A percentile compares a stretch with the other conserved stretches of the same genome.
Evolutionary conservation across 202 grass and related monocot genomes (phyloP).

Genomic region (Eragrostis tef): DNA sequence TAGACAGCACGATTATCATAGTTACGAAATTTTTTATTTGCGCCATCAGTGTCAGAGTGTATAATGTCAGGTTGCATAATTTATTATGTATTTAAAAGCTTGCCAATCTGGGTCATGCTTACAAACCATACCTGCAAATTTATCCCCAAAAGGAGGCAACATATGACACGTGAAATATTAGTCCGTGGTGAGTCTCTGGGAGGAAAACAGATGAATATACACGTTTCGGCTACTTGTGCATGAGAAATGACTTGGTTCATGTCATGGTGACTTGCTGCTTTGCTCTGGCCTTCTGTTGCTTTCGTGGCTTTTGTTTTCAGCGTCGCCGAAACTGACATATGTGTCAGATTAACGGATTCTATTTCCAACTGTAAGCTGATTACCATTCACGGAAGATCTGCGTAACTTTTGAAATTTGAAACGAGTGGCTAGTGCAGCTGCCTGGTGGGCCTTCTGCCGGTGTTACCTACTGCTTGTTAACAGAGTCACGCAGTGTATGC

Average conservation of each 20-base stretch:
- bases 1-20: slow-evolving; percentile 35
- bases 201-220: not conserved
- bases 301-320: not conserved
- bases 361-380: not conserved
- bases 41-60: slow-evolving; percentile 9
- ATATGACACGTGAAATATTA: not conserved
- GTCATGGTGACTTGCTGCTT: not conserved
- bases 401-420: not conserved
- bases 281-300: not conserved
- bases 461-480: no score
- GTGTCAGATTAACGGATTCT: not conserved
- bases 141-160: not conserved
- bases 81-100: slow-evolving; percentile 6
- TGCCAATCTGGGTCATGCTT: not conserved
- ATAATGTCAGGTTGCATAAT: slow-evolving; percentile 8
- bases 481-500: no score
- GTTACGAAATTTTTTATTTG: slow-evolving; percentile 13
- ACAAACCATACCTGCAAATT: not conserved
- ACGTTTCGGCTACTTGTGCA: not conserved
- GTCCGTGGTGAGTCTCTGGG: not conserved
- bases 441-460: no score
- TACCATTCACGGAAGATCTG: not conserved
- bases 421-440: not conserved
- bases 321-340: not conserved
- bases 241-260: not conserved